Evolutionary conservation across 257 asterid species (phyloP).

Genomic region (Solanum bulbocastanum): DNA sequence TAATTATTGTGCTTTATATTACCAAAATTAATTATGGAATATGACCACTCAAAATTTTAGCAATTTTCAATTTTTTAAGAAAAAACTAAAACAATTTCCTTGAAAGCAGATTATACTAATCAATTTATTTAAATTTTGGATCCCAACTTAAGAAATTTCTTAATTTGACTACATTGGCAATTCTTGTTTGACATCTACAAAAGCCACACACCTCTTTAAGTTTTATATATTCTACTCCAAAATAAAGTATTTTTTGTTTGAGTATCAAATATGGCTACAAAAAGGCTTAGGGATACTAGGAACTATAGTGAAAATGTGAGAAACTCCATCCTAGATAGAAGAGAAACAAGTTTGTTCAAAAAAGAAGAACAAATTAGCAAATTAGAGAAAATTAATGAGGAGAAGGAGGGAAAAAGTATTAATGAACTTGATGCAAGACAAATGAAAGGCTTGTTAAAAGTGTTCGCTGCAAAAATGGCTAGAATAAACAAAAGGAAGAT

Average conservation of each 20-base stretch:
- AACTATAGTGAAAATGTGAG: constrained; percentile 14
- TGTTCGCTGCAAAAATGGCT: too few relatives aligned
- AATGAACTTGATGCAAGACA: too few relatives aligned
- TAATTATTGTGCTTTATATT: neutral
- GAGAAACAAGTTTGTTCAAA: neutral
- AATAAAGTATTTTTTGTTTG: neutral
- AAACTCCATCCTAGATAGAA: constrained; percentile 18
- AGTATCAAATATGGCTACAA: constrained; percentile 20
- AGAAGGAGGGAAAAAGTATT: too few relatives aligned
- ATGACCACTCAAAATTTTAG: neutral
- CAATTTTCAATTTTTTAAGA: neutral
- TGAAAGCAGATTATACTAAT: neutral
- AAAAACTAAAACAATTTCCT: neutral
- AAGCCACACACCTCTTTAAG: neutral
- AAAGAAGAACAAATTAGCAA: too few relatives aligned
- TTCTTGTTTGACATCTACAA: neutral
- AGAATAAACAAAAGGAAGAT: too few relatives aligned
- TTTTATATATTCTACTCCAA: neutral
- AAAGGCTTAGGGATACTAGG: constrained; percentile 8
- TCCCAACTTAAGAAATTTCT: neutral
- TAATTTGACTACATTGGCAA: neutral
- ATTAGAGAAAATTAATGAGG: too few relatives aligned
- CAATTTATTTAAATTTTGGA: neutral
- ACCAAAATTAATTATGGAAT: neutral
- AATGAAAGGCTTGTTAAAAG: too few relatives aligned